Evolutionary conservation across 1,284 basidiomycete species (phyloP).

Genomic region (Mycena sp.): DNA sequence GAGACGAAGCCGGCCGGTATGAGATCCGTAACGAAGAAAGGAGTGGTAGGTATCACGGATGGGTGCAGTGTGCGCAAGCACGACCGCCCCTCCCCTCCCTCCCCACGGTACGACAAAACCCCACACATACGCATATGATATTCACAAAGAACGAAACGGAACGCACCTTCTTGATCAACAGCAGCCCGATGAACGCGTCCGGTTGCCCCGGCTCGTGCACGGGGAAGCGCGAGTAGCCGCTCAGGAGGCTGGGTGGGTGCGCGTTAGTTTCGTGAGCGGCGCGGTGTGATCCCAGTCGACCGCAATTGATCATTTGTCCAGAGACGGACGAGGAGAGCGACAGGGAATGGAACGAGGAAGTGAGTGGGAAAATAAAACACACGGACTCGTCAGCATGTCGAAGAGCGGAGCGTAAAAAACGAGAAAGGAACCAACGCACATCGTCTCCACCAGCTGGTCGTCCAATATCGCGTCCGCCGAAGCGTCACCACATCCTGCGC

Average conservation of each 20-base stretch:
- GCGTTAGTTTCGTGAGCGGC: no score
- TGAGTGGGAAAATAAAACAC: not conserved
- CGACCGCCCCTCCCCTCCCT: no score
- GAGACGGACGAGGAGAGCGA: not conserved
- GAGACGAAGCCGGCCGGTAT: no score
- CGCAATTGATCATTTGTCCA: not conserved
- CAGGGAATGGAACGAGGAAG: not conserved
- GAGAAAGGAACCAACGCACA: slow-evolving; percentile 54
- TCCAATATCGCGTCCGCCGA: slow-evolving; percentile 84
- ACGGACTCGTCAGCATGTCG: not conserved
- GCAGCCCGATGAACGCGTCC: slow-evolving; percentile 85
- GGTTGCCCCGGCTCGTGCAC: slow-evolving; percentile 84
- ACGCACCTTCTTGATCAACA: slow-evolving; percentile 86
- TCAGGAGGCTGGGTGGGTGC: slow-evolving; percentile 68
- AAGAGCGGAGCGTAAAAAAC: not conserved
- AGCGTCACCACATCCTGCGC: slow-evolving; percentile 81
- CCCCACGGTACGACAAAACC: no score
- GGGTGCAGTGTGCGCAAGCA: no score
- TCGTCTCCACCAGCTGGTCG: slow-evolving; percentile 78
- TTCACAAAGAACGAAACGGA: not conserved
- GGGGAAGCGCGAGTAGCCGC: slow-evolving; percentile 95
- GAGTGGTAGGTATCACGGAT: no score
- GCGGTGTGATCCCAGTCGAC: no score
- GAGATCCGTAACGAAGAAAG: no score
- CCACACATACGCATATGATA: slow-evolving; percentile 44